A percentile compares a stretch with the other conserved stretches of the same genome.
Evolutionary conservation across 2,329 filamentous ascomycete genomes (phyloP).

Genomic region (Exophiala mesophila): DNA sequence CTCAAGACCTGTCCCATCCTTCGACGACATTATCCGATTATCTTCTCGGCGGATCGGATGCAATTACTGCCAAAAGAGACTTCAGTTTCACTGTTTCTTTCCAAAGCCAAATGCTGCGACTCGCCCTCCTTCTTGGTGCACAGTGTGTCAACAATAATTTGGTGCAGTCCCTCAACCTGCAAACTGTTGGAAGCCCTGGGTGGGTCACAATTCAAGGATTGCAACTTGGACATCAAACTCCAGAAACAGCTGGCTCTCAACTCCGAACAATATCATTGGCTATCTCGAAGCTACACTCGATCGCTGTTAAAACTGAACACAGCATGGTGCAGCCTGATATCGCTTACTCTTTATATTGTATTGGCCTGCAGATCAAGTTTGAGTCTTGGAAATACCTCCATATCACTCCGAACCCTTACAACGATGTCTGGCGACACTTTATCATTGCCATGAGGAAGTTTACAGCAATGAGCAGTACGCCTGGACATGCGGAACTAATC

Average conservation of each 20-base stretch:
- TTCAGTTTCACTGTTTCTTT: constrained; percentile 22
- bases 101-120: constrained; percentile 24
- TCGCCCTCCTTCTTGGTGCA: constrained; percentile 19
- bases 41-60: constrained; percentile 14
- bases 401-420: constrained; percentile 37
- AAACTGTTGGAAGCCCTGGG: constrained; percentile 29
- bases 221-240: constrained; percentile 32
- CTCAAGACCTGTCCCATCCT: constrained; percentile 1
- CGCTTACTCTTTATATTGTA: constrained; percentile 30
- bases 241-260: constrained; percentile 40
- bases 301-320: constrained; percentile 5
- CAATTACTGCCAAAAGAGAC: constrained; percentile 7
- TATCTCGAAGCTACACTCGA: constrained; percentile 26
- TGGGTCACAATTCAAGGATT: constrained; percentile 35
- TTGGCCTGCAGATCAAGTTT: constrained; percentile 39
- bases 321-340: neutral
- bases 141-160: constrained; percentile 14
- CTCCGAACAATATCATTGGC: constrained; percentile 42
- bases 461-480: neutral
- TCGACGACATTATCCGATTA: neutral
- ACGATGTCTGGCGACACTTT: constrained; percentile 42
- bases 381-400: constrained; percentile 40
- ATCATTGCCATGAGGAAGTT: constrained; percentile 33
- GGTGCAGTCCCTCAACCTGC: constrained; percentile 11
- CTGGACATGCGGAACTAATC: neutral